Conservation (phyloP, 2,329 filamentous ascomycete genomes). For the Fusarium fujikuroi region DNA sequence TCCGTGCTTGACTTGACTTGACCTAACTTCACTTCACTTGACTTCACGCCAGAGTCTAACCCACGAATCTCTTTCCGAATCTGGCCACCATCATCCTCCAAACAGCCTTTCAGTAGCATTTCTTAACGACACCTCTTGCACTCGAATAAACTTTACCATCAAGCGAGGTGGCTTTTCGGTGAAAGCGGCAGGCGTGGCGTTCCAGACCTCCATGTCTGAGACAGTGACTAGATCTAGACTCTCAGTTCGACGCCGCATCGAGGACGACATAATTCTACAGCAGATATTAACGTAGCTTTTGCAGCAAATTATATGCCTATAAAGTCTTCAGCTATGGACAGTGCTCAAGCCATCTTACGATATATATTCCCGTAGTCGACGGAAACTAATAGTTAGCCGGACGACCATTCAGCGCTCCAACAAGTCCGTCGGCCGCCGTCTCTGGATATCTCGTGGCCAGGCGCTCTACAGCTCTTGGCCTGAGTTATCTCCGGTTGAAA, state of each 20-base stretch:
- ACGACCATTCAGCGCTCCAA: background rate
- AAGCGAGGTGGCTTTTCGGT: slow-evolving; percentile 2
- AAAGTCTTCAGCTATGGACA: background rate
- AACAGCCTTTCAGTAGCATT: slow-evolving; percentile 5
- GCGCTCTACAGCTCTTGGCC: background rate
- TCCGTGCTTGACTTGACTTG: slow-evolving; percentile 11
- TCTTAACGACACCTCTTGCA: background rate
- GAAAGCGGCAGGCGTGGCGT: slow-evolving; percentile 18
- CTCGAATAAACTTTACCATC: background rate
- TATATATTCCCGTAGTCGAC: background rate
- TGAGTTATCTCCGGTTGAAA: background rate
- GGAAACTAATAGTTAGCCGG: slow-evolving; percentile 13
- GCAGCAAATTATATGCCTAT: background rate
- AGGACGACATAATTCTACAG: slow-evolving; percentile 6
- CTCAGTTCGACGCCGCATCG: background rate
- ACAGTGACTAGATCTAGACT: slow-evolving; percentile 8
- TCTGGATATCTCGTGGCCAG: background rate
- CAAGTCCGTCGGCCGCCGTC: slow-evolving; percentile 1
- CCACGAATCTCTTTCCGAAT: background rate
- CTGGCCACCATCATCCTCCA: background rate
- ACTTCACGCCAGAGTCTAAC: background rate
- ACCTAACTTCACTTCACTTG: background rate
- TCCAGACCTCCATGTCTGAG: slow-evolving; percentile 15
- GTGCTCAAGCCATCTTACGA: background rate
- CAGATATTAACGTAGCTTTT: background rate